phyloP scores from a whole-genome alignment of 331 rosid genomes.

The Dryas integrifolia region DNA sequence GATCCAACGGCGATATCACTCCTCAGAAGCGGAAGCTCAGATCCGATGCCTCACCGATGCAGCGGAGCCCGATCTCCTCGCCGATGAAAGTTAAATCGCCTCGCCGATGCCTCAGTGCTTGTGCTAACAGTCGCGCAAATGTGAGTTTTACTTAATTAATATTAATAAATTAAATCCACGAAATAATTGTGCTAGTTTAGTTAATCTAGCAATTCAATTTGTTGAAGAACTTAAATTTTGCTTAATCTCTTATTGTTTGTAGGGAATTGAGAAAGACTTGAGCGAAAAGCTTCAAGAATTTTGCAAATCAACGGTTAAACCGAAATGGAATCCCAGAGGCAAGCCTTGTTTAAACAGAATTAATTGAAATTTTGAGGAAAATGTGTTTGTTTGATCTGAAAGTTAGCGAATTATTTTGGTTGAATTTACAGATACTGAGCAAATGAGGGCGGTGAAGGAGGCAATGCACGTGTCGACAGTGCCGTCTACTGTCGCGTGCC shows the following conservation, averaged over 20 bases:
- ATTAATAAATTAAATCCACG: background rate
- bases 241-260: background rate
- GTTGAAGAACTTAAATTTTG: background rate
- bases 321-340: slow-evolving; percentile 68
- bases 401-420: background rate
- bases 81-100: slow-evolving; percentile 47
- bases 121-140: slow-evolving; percentile 13
- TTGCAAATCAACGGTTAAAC: slow-evolving; percentile 28
- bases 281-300: slow-evolving; percentile 23
- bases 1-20: slow-evolving; percentile 28
- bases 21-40: slow-evolving; percentile 56
- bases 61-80: slow-evolving; percentile 31
- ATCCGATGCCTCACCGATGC: slow-evolving; percentile 40
- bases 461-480: slow-evolving; percentile 69
- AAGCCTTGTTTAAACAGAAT: background rate
- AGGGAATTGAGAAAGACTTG: slow-evolving; percentile 35
- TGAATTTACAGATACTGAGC: slow-evolving; percentile 52
- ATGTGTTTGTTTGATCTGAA: background rate
- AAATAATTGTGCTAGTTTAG: background rate
- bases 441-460: slow-evolving; percentile 57
- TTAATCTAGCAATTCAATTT: background rate
- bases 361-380: background rate
- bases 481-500: slow-evolving; percentile 61
- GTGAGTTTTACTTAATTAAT: slow-evolving; percentile 25
- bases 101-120: slow-evolving; percentile 33